phyloP scores from a whole-genome alignment of 345 rosid genomes.

The Balakata baccata region DNA sequence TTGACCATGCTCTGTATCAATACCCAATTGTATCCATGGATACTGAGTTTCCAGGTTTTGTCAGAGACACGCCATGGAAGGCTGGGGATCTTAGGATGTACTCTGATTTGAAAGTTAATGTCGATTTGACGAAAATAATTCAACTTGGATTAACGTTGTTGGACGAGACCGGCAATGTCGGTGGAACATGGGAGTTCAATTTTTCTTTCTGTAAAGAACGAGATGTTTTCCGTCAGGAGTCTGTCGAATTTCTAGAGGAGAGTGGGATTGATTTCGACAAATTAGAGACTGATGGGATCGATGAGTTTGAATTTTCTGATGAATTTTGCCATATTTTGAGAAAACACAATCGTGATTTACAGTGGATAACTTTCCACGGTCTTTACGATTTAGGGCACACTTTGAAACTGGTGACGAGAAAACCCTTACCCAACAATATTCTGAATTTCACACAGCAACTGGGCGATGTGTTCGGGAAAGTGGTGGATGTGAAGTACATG shows the following conservation, averaged over 20 bases:
- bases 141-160: background rate
- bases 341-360: background rate
- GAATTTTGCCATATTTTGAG: background rate
- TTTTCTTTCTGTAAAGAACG: background rate
- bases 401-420: background rate
- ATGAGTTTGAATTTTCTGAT: background rate
- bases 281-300: background rate
- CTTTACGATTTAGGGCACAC: constrained; percentile 1
- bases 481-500: constrained; percentile 11
- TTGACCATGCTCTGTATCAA: background rate
- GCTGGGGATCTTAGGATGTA: background rate
- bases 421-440: background rate
- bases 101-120: background rate
- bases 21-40: background rate
- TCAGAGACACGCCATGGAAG: background rate
- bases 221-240: background rate
- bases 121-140: background rate
- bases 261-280: constrained; percentile 7
- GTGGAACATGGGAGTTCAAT: background rate
- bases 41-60: background rate
- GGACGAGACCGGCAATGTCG: background rate
- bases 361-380: constrained; percentile 14
- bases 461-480: background rate
- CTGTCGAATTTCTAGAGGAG: background rate
- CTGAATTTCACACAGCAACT: background rate